Evolutionary conservation across 495 filamentous ascomycete species (phyloP), one percentile per base, ranked within the genome.

Genomic region (Penicillium fimorum): DNA sequence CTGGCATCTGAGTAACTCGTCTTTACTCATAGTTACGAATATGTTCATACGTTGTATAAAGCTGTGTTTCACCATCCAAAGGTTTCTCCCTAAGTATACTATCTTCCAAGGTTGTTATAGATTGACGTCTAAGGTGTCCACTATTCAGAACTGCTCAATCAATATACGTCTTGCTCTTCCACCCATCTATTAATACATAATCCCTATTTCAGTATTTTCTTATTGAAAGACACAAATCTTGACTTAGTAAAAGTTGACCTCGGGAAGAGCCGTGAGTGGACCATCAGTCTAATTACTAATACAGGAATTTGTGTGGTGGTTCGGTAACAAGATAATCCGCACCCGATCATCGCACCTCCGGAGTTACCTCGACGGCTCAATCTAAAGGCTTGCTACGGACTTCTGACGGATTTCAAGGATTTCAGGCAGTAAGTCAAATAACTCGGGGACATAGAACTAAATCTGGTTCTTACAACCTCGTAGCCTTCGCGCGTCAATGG

Each of bases 321-420:
- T 47, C 59, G 59, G 59, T 7, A 13, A 17, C 11, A 58, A 27
- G 17, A 58, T 62, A 55, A 38, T 62, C 59, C 59, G 55, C 6
- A 2, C 32, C 49, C 49, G 42, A 24, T 22, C n/a, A 24, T 58
- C 44, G 50, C 55, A 64, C 62, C 58, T 60, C 56, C 62, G 54
- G 50, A 35, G 40, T 52, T 53, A 51, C 44, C 62, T 53, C 56
- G 41, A 58, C 54, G 52, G 46, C 54, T 63, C 37, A 44, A 47
- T 30, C 45, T 20, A 35, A 41, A 58, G 50, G 32, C 30, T 53
- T 44, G 52, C 48, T 38, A 56, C 50, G 54, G 49, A 57, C 56
- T 44, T 53, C 53, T 54, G 53, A 61, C 55, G 46, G 46, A 33
- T 52, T 43, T 43, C 37, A 43, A 44, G 47, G 45, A 59, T 51